Evolutionary conservation across 306 rosid genomes (phyloP).

Genomic region (Biancaea sappan): DNA sequence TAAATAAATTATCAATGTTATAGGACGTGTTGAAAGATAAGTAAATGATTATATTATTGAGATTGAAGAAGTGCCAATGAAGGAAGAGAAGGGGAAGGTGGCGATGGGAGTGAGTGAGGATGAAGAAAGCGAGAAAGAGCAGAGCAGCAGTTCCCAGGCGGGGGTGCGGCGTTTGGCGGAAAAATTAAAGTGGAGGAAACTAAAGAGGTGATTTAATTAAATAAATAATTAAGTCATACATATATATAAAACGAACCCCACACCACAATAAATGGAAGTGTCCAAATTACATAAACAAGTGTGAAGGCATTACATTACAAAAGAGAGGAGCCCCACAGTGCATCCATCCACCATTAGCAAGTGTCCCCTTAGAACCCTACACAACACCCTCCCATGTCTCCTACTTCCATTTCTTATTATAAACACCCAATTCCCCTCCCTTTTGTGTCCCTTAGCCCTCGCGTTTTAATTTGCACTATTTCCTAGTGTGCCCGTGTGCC

Average conservation of each 20-base stretch:
- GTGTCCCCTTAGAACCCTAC: conserved; percentile 64
- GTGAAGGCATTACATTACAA: conserved; percentile 19
- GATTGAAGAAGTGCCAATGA: too few species aligned
- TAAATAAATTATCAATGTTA: too few species aligned
- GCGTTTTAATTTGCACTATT: conserved; percentile 63
- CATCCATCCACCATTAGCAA: conserved; percentile 39
- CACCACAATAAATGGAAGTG: not conserved
- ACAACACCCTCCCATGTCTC: conserved; percentile 47
- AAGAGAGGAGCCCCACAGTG: conserved; percentile 26
- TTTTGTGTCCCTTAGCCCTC: conserved; percentile 38
- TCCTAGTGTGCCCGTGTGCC: conserved; percentile 85
- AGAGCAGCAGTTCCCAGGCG: conserved; percentile 80
- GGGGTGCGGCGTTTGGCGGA: conserved; percentile 99
- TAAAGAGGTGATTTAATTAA: not conserved
- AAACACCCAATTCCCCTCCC: conserved; percentile 14
- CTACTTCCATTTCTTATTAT: conserved; percentile 42
- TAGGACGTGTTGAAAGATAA: too few species aligned
- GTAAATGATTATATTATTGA: too few species aligned
- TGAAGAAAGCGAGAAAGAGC: conserved; percentile 59
- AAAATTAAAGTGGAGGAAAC: conserved; percentile 34
- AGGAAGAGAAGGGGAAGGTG: conserved; percentile 37
- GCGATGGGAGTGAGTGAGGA: conserved; percentile 36
- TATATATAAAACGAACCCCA: conserved; percentile 29
- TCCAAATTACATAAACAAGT: conserved; percentile 21
- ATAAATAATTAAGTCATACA: conserved; percentile 29